phyloP scores from a whole-genome alignment of 768 basidiomycete species.

The Pleurotus salmoneostramineus region DNA sequence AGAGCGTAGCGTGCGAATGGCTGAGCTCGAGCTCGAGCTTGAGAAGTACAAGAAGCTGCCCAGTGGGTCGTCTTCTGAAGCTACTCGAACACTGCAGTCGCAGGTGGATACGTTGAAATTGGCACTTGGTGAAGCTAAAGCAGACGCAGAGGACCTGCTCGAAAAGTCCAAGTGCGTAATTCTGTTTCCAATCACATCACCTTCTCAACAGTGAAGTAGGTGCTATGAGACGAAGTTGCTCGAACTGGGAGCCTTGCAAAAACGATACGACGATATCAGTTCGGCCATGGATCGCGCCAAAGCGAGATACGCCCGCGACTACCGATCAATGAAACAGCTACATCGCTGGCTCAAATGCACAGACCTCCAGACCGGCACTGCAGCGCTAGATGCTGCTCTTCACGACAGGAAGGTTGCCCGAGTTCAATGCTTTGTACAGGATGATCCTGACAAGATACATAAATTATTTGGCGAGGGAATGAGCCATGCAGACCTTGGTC shows the following conservation, averaged over 20 bases:
- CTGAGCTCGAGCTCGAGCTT: background rate
- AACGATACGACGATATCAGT: slow-evolving; percentile 41
- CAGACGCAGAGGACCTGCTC: slow-evolving; percentile 20
- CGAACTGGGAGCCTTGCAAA: slow-evolving; percentile 31
- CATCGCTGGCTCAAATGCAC: slow-evolving; percentile 16
- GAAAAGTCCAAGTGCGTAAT: slow-evolving; percentile 9
- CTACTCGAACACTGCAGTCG: slow-evolving; percentile 24
- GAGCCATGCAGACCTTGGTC: slow-evolving; percentile 8
- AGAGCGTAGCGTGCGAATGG: slow-evolving; percentile 26
- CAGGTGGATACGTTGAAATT: slow-evolving; percentile 19
- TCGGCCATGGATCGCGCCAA: slow-evolving; percentile 40
- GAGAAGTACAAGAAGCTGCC: background rate
- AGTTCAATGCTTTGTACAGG: slow-evolving; percentile 2
- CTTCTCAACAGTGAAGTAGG: background rate
- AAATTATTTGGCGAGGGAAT: slow-evolving; percentile 17
- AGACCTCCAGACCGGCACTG: background rate
- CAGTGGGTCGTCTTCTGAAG: background rate
- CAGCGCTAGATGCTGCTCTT: slow-evolving; percentile 32
- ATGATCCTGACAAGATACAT: slow-evolving; percentile 14
- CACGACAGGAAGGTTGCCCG: slow-evolving; percentile 16
- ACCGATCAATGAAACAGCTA: slow-evolving; percentile 46
- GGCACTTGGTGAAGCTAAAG: slow-evolving; percentile 17
- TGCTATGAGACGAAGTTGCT: background rate
- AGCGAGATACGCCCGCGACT: slow-evolving; percentile 46
- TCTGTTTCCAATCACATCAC: background rate